Conservation (phyloP, 768 basidiomycete species). For the Russula abietina region DNA sequence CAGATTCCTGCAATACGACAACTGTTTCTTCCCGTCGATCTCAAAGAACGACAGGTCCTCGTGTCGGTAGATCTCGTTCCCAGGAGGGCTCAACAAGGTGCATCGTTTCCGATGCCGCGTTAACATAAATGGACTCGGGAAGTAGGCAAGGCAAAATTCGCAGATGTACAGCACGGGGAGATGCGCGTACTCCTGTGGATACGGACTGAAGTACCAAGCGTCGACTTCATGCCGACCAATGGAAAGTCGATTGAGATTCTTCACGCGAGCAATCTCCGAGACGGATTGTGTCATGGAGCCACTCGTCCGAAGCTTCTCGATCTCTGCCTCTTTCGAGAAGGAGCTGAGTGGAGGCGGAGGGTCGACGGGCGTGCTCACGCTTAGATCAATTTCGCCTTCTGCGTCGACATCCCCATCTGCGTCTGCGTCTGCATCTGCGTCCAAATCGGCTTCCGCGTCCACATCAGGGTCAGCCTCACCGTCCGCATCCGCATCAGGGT, state of each 20-base stretch:
- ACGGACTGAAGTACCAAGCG: constrained; percentile 99
- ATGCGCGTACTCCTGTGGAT: constrained; percentile 97
- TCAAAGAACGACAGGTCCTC: constrained; percentile 98
- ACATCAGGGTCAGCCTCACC: constrained; percentile 49
- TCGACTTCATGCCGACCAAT: constrained; percentile 97
- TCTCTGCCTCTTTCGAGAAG: constrained; percentile 97
- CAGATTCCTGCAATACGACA: constrained; percentile 95
- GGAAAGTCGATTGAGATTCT: constrained; percentile 94
- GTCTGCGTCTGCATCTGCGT: constrained; percentile 43
- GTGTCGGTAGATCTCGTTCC: constrained; percentile 98
- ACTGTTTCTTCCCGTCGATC: constrained; percentile 92
- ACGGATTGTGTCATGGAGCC: constrained; percentile 99
- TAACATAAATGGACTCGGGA: constrained; percentile 85
- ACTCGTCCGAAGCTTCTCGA: constrained; percentile 94
- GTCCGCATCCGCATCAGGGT: constrained; percentile 46
- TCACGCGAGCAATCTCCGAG: constrained; percentile 95
- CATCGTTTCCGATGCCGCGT: constrained; percentile 88
- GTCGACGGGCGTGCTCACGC: constrained; percentile 44
- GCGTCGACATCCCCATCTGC: constrained; percentile 65
- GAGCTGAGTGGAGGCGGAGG: constrained; percentile 48
- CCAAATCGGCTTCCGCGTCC: constrained; percentile 38
- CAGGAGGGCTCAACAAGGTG: constrained; percentile 88
- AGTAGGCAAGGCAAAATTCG: constrained; percentile 96
- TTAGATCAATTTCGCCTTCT: constrained; percentile 64
- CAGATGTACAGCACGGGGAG: constrained; percentile 93